A percentile compares a stretch with the other conserved stretches of the same genome.
Evolutionary conservation across 805 yeast genomes (phyloP).

Genomic region (Metschnikowia lochheadii): DNA sequence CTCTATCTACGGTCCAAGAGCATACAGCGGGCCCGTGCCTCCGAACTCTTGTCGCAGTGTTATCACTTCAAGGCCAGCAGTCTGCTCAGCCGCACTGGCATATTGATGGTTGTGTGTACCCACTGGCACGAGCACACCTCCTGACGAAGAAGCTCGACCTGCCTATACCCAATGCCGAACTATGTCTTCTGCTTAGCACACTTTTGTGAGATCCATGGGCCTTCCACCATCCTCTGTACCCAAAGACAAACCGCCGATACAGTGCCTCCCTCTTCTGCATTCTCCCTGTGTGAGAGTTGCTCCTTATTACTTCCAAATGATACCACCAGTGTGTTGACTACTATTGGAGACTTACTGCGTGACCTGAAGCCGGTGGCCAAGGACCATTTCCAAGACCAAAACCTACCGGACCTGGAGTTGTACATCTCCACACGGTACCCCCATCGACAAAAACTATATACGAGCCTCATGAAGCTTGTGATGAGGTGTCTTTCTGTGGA

Average conservation of each 20-base stretch:
- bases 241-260: conserved; percentile 35
- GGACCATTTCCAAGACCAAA: conserved; percentile 17
- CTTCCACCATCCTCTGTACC: conserved; percentile 61
- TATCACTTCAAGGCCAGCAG: not conserved
- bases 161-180: conserved; percentile 22
- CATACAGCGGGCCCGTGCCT: not conserved
- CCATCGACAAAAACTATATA: conserved; percentile 41
- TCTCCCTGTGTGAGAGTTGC: conserved; percentile 58
- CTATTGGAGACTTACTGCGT: conserved; percentile 1
- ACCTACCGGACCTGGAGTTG: conserved; percentile 5
- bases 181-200: conserved; percentile 59
- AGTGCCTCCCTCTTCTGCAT: conserved; percentile 39
- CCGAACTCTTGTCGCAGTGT: not conserved
- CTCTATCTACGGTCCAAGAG: too few species aligned
- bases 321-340: conserved; percentile 20
- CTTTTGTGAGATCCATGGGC: conserved; percentile 78
- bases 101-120: conserved; percentile 1
- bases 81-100: conserved; percentile 1
- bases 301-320: conserved; percentile 47
- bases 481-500: conserved; percentile 66
- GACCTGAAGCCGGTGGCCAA: conserved; percentile 31
- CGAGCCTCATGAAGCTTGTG: conserved; percentile 54
- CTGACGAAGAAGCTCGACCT: not conserved
- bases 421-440: conserved; percentile 64
- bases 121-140: not conserved